Evolutionary conservation across 1,139 yeast genomes (phyloP).

Genomic region (Wickerhamomyces sp.): DNA sequence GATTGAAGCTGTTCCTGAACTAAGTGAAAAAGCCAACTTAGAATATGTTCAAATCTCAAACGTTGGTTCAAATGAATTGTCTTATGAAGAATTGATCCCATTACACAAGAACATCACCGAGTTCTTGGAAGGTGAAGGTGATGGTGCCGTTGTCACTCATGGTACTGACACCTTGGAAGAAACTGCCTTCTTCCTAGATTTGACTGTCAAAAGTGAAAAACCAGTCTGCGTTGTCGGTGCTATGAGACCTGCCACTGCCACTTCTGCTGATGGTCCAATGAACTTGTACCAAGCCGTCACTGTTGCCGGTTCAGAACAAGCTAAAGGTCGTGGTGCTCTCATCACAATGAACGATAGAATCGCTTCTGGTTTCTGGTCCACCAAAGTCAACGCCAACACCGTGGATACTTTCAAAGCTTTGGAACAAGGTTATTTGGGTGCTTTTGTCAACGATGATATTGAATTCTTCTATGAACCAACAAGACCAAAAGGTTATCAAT

Average conservation of each 20-base stretch:
- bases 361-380: slow-evolving; percentile 50
- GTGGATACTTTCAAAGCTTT: slow-evolving; percentile 50
- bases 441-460: slow-evolving; percentile 48
- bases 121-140: slow-evolving; percentile 26
- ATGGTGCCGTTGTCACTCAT: slow-evolving; percentile 47
- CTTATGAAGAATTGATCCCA: slow-evolving; percentile 27
- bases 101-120: slow-evolving; percentile 30
- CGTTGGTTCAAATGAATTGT: slow-evolving; percentile 47
- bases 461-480: slow-evolving; percentile 29
- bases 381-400: slow-evolving; percentile 52
- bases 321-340: slow-evolving; percentile 45
- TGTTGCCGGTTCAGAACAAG: slow-evolving; percentile 38
- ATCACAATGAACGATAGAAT: slow-evolving; percentile 52
- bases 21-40: slow-evolving; percentile 40
- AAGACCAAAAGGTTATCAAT: slow-evolving; percentile 17
- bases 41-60: slow-evolving; percentile 50
- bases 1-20: slow-evolving; percentile 45
- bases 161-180: slow-evolving; percentile 61
- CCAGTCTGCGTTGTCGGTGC: slow-evolving; percentile 55
- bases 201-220: slow-evolving; percentile 40
- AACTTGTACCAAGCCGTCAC: slow-evolving; percentile 53
- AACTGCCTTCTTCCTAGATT: slow-evolving; percentile 51
- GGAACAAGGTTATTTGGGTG: slow-evolving; percentile 54
- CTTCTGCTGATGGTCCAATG: slow-evolving; percentile 58
- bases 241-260: slow-evolving; percentile 56